Conservation (phyloP, 176 grass and related monocot species). For the Musa beccarii region DNA sequence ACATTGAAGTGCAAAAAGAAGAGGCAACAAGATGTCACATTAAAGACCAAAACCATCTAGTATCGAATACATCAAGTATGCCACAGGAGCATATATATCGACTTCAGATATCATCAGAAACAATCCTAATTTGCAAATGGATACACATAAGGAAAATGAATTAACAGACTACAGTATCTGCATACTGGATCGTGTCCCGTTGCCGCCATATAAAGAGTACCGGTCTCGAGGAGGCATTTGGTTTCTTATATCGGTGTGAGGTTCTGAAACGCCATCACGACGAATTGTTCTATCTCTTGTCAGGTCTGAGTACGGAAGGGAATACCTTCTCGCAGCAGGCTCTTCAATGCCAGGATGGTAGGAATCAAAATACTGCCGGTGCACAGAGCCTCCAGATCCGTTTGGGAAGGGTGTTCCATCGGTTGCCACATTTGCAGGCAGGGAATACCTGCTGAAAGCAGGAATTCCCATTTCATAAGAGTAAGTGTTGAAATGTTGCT, state of each 20-base stretch:
- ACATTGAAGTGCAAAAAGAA: not conserved
- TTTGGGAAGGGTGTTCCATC: slow-evolving; percentile 5
- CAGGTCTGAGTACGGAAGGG: slow-evolving; percentile 3
- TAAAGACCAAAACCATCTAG: not conserved
- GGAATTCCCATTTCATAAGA: slow-evolving; percentile 13
- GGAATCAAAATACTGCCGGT: not conserved
- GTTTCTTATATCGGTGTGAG: slow-evolving; percentile 2
- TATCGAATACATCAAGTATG: too few relatives aligned
- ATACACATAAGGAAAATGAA: not conserved
- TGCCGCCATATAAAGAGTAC: slow-evolving; percentile 3
- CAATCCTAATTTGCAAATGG: not conserved
- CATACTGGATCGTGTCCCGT: not conserved
- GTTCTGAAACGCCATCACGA: not conserved
- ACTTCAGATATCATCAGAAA: not conserved
- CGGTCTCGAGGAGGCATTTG: not conserved
- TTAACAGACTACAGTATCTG: not conserved
- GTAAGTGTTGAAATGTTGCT: slow-evolving; percentile 19
- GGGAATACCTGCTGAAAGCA: slow-evolving; percentile 31
- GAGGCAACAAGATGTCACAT: not conserved
- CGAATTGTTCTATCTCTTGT: not conserved
- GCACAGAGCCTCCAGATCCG: not conserved
- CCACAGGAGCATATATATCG: too few relatives aligned
- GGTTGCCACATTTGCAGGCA: slow-evolving; percentile 14
- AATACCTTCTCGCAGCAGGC: slow-evolving; percentile 17
- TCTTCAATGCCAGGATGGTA: not conserved